These are phyloP conservation scores for Sordariomycetes sp. DNA, from an alignment of 2,329 filamentous ascomycete species.

Conservation along the genomic window DNA sequence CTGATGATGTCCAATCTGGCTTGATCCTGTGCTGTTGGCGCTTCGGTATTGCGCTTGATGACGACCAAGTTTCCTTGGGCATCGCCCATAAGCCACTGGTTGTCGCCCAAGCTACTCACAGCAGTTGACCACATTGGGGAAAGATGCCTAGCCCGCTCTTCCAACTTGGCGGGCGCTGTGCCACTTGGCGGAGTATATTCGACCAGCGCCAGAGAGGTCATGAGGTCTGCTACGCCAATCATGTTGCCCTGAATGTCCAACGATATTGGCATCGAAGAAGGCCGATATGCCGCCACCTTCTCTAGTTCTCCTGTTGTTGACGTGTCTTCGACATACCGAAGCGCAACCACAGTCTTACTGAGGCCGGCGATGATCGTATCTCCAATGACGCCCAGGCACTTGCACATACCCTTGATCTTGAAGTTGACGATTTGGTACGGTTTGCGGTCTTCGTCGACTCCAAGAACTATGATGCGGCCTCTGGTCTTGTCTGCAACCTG, in stretches of 20 bases:
- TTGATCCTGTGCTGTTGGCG: slow-evolving; percentile 66
- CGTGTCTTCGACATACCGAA: slow-evolving; percentile 46
- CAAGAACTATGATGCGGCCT: slow-evolving; percentile 77
- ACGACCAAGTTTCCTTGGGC: slow-evolving; percentile 82
- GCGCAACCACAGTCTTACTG: slow-evolving; percentile 72
- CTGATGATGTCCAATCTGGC: slow-evolving; percentile 62
- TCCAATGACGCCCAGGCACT: slow-evolving; percentile 66
- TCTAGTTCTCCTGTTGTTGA: slow-evolving; percentile 48
- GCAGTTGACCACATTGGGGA: slow-evolving; percentile 77
- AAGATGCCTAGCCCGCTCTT: slow-evolving; percentile 71
- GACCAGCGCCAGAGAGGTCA: slow-evolving; percentile 82
- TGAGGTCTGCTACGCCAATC: slow-evolving; percentile 83
- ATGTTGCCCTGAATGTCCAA: slow-evolving; percentile 63
- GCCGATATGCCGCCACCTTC: slow-evolving; percentile 68
- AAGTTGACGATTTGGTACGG: slow-evolving; percentile 64
- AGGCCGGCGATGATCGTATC: slow-evolving; percentile 71
- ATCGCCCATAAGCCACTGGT: slow-evolving; percentile 77
- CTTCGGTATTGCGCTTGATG: slow-evolving; percentile 62
- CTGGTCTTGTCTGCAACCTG: slow-evolving; percentile 28
- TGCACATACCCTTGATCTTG: slow-evolving; percentile 69
- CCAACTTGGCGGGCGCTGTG: slow-evolving; percentile 52
- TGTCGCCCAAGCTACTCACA: slow-evolving; percentile 59
- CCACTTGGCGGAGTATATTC: slow-evolving; percentile 54
- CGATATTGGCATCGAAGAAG: slow-evolving; percentile 76
- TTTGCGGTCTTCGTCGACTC: slow-evolving; percentile 65